A percentile compares a stretch with the other conserved stretches of the same genome.
Conservation (phyloP, 306 rosid genomes). For the Myrica gale region DNA sequence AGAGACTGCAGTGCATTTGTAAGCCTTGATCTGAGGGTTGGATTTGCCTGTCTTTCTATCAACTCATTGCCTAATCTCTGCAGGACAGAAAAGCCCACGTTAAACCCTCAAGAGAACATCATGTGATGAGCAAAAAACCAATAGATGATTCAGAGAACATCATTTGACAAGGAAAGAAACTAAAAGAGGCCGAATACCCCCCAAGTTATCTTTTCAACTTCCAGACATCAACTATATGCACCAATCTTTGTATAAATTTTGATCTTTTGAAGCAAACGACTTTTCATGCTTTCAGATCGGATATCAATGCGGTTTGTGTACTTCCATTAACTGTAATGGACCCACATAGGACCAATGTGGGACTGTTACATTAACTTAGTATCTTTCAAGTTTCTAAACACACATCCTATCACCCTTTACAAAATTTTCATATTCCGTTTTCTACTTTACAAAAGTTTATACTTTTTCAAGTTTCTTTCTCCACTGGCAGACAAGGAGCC, state of each 20-base stretch:
- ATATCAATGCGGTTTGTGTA: neutral
- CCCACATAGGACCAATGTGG: no score
- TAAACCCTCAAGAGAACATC: slow-evolving; percentile 20
- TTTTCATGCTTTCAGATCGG: neutral
- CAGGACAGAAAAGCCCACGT: slow-evolving; percentile 9
- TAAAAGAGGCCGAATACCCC: neutral
- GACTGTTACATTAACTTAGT: neutral
- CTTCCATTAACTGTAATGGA: neutral
- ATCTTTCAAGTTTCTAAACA: neutral
- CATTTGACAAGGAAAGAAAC: neutral
- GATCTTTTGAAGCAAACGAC: no score
- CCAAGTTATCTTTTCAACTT: neutral
- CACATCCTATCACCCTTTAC: neutral
- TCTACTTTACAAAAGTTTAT: neutral
- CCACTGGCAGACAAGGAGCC: neutral
- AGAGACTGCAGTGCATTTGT: slow-evolving; percentile 70
- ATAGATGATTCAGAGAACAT: slow-evolving; percentile 3
- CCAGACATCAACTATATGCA: neutral
- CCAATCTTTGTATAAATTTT: neutral
- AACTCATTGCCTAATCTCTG: slow-evolving; percentile 79
- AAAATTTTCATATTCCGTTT: neutral
- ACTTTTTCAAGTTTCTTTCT: neutral
- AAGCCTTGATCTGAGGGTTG: slow-evolving; percentile 63
- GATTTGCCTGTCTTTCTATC: slow-evolving; percentile 68
- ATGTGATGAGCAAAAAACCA: neutral